These are phyloP conservation scores for Vigna nakashimae DNA, from an alignment of 306 rosid genomes.

Conservation along the genomic window DNA sequence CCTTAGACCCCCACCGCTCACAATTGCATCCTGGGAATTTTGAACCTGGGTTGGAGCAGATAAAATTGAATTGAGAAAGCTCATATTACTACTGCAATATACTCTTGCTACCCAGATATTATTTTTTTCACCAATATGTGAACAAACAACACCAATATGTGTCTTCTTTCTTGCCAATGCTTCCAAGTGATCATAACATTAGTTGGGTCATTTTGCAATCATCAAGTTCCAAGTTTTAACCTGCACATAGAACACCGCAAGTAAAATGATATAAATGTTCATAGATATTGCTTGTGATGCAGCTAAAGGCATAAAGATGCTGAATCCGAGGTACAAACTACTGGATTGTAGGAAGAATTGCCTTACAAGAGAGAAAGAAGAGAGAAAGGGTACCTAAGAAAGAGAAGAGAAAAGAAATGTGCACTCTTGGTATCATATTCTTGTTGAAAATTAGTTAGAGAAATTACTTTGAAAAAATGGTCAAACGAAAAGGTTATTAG, in stretches of 20 bases:
- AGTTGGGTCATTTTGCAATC: slow-evolving; percentile 45
- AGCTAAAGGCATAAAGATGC: slow-evolving; percentile 22
- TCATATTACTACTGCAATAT: slow-evolving; percentile 61
- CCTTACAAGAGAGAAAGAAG: not conserved
- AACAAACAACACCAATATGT: slow-evolving; percentile 44
- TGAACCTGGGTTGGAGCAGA: slow-evolving; percentile 77
- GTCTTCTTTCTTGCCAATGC: slow-evolving; percentile 43
- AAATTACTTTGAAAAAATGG: not conserved
- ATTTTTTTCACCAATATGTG: slow-evolving; percentile 42
- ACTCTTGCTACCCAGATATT: not conserved
- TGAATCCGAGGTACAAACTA: slow-evolving; percentile 17
- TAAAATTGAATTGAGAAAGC: slow-evolving; percentile 81
- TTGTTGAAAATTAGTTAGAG: slow-evolving; percentile 11
- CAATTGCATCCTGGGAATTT: slow-evolving; percentile 73
- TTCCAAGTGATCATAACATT: slow-evolving; percentile 49
- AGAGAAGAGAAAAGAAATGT: slow-evolving; percentile 31
- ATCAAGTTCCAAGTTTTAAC: slow-evolving; percentile 42
- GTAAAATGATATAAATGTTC: not conserved
- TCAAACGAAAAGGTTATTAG: not conserved
- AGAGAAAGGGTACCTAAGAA: slow-evolving; percentile 45
- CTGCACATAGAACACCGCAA: slow-evolving; percentile 47
- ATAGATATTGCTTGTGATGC: slow-evolving; percentile 42
- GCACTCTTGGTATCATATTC: slow-evolving; percentile 32
- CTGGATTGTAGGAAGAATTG: not conserved
- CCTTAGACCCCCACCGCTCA: slow-evolving; percentile 94